Conservation (phyloP, 2,329 filamentous ascomycete species). For the Juglanconis juglandina region DNA sequence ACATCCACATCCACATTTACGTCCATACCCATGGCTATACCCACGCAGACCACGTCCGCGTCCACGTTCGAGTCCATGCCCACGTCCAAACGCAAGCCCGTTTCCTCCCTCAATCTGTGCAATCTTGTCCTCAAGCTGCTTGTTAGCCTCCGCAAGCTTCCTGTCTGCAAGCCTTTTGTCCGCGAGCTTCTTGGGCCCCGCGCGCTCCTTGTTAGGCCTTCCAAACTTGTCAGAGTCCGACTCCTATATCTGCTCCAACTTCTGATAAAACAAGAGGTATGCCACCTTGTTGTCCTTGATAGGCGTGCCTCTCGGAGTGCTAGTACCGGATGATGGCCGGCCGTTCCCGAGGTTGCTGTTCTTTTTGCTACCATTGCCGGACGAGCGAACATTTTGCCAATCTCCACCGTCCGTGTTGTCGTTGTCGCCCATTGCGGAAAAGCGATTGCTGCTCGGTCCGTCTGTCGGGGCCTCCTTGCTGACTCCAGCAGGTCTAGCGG, state of each 20-base stretch:
- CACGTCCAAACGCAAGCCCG: too few relatives aligned
- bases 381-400: conserved; percentile 76
- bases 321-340: conserved; percentile 43
- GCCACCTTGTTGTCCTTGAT: conserved; percentile 86
- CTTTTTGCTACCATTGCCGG: conserved; percentile 67
- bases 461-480: conserved; percentile 57
- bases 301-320: conserved; percentile 55
- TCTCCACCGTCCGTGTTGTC: conserved; percentile 60
- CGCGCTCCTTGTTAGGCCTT: not conserved
- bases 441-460: conserved; percentile 61
- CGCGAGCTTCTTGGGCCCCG: too few relatives aligned
- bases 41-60: too few relatives aligned
- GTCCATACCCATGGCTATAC: too few relatives aligned
- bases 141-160: not conserved
- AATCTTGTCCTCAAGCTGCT: not conserved
- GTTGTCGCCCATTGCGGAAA: conserved; percentile 65
- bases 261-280: conserved; percentile 92
- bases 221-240: not conserved
- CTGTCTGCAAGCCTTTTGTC: not conserved
- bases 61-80: too few relatives aligned
- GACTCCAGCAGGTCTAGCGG: conserved; percentile 60
- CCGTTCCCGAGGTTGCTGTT: conserved; percentile 71
- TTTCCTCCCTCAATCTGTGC: not conserved
- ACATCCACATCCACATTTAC: too few relatives aligned
- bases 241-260: conserved; percentile 9